Base-by-base conservation (phyloP, 164 flowering plant species). In the Tetracentron sinense region DNA sequence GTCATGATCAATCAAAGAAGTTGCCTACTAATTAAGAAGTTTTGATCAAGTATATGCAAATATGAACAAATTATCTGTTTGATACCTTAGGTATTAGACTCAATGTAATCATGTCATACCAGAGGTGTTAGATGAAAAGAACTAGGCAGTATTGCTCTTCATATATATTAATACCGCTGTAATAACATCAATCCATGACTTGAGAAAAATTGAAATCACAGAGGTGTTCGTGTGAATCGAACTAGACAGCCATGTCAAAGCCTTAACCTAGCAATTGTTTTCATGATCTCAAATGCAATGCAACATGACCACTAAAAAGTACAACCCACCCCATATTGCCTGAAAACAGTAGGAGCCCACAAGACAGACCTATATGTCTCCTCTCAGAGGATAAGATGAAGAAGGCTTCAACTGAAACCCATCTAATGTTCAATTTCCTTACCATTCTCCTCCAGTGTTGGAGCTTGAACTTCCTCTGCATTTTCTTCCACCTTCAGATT, bases 401-500 rank as follows among this genome's bases (percentile, higher is more conserved):
- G 20, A 20, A 38, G 20, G 49, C 48, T 23, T 29, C 48, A 35
- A 31, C 19, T 4, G 26, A 42, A 58, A 27, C 49, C 30, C 35
- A 30, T 66, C 42, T 68, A 73, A 21, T 68, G 46, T 50, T 69
- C 69, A 56, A 62, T 63, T 67, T 72, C 79, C 56, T 68, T 72
- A 7, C 56, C 67, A 58, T 60, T 74, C 12, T 75, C 80, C 52
- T 71, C 66, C 42, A 52, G 21, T 21, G 69, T 42, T 28, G 65
- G 49, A 59, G 57, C 69, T 29, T 77, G 61, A 57, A 57, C 67
- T 63, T 64, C 73, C 58, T 58, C 74, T 23, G 51, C 72, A 56
- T 63, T 42, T 47, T 38, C 59, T 35, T 56, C 59, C 12, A 17
- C 46, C 27, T 33, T 42, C 14, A 61, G 29, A 42, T 12, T 16